Evolutionary conservation across 441 rosid species (phyloP).

Genomic region (Eugenia klotzschiana): DNA sequence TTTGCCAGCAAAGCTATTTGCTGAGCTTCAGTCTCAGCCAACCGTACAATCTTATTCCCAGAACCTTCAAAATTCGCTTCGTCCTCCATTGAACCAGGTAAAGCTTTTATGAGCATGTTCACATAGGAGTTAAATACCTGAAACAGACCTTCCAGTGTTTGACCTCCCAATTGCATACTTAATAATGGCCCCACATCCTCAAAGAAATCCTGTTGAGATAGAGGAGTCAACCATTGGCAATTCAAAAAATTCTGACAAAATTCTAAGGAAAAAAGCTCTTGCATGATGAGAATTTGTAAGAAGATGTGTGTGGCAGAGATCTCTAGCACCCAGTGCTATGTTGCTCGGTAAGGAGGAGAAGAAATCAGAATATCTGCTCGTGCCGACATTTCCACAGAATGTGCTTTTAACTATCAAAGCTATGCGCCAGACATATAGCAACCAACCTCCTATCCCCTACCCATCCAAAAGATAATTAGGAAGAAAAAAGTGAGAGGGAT

Average conservation of each 20-base stretch:
- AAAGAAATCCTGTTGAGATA: conserved; percentile 64
- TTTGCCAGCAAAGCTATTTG: conserved; percentile 95
- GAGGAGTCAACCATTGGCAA: background rate
- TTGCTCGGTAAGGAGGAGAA: background rate
- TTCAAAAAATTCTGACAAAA: background rate
- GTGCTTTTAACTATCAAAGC: background rate
- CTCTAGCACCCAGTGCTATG: background rate
- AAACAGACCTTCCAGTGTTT: conserved; percentile 83
- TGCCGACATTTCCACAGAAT: background rate
- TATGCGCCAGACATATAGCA: background rate
- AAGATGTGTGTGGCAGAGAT: background rate
- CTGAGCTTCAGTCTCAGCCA: conserved; percentile 92
- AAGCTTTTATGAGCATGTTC: conserved; percentile 75
- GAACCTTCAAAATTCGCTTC: conserved; percentile 70
- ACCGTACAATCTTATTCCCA: conserved; percentile 73
- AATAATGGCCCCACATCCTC: conserved; percentile 95
- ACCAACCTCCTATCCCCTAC: background rate
- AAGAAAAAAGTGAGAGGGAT: background rate
- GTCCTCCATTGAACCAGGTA: conserved; percentile 82
- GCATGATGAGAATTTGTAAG: background rate
- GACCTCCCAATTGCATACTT: conserved; percentile 96
- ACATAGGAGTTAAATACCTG: conserved; percentile 91
- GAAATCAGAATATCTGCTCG: background rate
- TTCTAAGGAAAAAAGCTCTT: background rate
- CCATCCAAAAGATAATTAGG: background rate